Base-by-base conservation (phyloP, 495 filamentous ascomycete genomes). In the Hyphodiscus hymeniophilus region DNA sequence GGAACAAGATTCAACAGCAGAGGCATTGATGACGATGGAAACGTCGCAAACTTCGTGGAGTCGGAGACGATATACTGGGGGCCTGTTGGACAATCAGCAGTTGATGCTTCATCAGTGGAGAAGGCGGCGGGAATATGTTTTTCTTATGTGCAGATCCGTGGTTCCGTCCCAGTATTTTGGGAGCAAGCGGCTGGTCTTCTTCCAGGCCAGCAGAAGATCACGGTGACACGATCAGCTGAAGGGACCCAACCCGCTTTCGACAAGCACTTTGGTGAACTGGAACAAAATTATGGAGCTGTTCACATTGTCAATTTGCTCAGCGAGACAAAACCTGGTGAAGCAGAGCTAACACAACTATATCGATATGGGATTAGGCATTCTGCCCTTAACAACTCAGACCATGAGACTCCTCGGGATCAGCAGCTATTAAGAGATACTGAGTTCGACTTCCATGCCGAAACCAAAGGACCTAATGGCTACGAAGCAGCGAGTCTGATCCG, bases 161-260 rank as follows among this genome's bases (percentile, higher is more conserved):
- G 92, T 35, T 95, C 88, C 4, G 86, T 98, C 16, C 92, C 92
- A 0, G 74, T 97, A 5, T 98, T 98, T 62, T 98, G 92, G 92
- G 92, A 98, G 63, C 94, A 97, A 62, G 75, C 81, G 36, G 75
- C 89, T 3, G 89, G 88, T 11, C 74, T 97, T 21, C 67, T 97
- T 34, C 94, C 92, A 2, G 85, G 84, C 10, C 91, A 97, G 60
- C 94, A 97, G 58, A 97, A 96, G 58, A 94, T 97, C 31, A 80
- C 85, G 45, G 76, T 96, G 36, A 94, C 91, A 18, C 76, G 92
- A 30, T 95, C 89, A 16, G 72, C 76, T 13, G 89, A 97, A 63
- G 94, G 91, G 21, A 94, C 89, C 1, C 87, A 94, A 54, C 89
- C 91, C 48, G 91, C 92, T 15, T 98, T 98, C 56, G 81, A 96